Conservation (phyloP, 352 stramenopile genomes). For the Phytophthora cryptogea region DNA sequence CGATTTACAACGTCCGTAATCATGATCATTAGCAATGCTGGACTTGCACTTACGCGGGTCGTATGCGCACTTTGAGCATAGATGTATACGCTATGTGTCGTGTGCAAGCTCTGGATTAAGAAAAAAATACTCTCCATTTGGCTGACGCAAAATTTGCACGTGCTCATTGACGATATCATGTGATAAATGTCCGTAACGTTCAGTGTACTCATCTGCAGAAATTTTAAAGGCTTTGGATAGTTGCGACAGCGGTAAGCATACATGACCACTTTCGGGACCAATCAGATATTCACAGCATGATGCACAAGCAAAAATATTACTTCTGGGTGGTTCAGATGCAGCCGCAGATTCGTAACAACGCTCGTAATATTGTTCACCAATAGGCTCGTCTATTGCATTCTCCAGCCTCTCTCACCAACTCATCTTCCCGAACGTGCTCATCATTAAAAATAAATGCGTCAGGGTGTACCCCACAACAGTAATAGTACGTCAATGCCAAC, state of each 20-base stretch:
- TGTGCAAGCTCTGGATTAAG: background rate
- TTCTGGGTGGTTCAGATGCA: background rate
- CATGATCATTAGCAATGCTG: background rate
- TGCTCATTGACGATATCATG: background rate
- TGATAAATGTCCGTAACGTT: background rate
- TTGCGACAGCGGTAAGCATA: background rate
- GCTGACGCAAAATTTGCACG: background rate
- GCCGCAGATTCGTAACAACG: background rate
- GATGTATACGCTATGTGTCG: background rate
- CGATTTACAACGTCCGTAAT: background rate
- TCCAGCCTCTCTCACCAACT: background rate
- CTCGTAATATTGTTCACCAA: background rate
- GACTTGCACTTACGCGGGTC: background rate
- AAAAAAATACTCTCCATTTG: background rate
- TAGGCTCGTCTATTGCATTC: background rate
- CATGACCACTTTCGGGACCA: background rate
- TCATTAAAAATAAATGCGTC: conserved; percentile 7
- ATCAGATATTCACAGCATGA: conserved; percentile 1
- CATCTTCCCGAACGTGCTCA: conserved; percentile 7
- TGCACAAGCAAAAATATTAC: background rate
- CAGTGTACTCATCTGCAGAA: background rate
- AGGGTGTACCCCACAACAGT: conserved; percentile 8
- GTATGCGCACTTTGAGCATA: conserved; percentile 1
- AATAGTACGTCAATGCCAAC: conserved; percentile 10
- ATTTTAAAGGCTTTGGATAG: background rate